These are phyloP conservation scores for Pythium insidiosum DNA, from an alignment of 352 stramenopile genomes.

Conservation along the genomic window DNA sequence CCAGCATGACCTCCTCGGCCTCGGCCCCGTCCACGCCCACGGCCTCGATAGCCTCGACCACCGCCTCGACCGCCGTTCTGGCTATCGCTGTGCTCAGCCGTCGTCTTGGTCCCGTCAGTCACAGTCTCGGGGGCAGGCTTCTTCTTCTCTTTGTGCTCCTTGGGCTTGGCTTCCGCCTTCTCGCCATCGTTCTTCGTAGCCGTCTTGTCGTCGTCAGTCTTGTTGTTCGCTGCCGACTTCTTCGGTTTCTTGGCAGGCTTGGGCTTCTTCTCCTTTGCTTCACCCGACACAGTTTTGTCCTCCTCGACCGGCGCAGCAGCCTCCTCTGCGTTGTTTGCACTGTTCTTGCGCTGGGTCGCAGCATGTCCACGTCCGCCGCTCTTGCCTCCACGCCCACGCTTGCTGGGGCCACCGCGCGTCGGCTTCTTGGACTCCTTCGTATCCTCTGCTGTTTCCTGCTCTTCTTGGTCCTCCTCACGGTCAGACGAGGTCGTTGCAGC, in stretches of 20 bases:
- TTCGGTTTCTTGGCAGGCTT: neutral
- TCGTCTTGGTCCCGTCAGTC: neutral
- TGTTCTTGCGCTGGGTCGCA: too few relatives aligned
- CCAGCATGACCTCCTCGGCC: too few relatives aligned
- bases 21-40: slow-evolving; percentile 8
- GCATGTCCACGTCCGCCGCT: too few relatives aligned
- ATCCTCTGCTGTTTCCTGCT: slow-evolving; percentile 15
- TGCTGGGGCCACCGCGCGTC: slow-evolving; percentile 1
- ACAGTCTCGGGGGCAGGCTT: neutral
- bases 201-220: neutral
- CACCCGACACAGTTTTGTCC: neutral
- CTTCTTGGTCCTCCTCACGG: slow-evolving; percentile 11
- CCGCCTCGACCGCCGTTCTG: slow-evolving; percentile 5
- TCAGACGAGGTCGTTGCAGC: neutral
- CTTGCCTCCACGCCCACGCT: too few relatives aligned
- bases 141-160: too few relatives aligned
- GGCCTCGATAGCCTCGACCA: slow-evolving; percentile 2
- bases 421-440: slow-evolving; percentile 11
- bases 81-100: neutral
- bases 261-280: slow-evolving; percentile 1
- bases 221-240: neutral
- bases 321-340: too few relatives aligned
- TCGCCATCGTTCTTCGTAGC: neutral
- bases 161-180: neutral
- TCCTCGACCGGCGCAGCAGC: too few relatives aligned